A percentile compares a stretch with the other conserved stretches of the same genome.
Evolutionary conservation across 257 asterid species (phyloP).

Genomic region (Coffea canephora): DNA sequence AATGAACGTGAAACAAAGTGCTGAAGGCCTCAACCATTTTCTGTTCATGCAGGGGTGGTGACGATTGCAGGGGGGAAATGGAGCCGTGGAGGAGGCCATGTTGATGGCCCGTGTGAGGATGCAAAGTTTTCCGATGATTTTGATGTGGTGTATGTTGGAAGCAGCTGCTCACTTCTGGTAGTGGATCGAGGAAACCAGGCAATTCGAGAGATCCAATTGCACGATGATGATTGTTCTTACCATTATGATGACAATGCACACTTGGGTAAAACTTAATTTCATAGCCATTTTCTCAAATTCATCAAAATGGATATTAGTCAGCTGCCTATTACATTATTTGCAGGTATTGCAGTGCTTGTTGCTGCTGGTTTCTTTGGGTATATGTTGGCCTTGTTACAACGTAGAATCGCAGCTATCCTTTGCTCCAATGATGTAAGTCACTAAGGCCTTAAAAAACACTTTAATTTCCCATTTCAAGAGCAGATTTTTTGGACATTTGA

Average conservation of each 20-base stretch:
- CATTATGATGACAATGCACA: constrained; percentile 54
- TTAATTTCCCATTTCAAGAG: background rate
- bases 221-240: constrained; percentile 66
- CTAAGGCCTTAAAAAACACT: background rate
- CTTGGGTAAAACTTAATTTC: constrained; percentile 45
- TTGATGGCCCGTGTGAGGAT: constrained; percentile 95
- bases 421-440: constrained; percentile 52
- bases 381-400: constrained; percentile 77
- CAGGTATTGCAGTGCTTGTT: constrained; percentile 83
- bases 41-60: constrained; percentile 60
- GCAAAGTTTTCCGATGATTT: constrained; percentile 84
- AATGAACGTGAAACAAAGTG: background rate
- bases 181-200: constrained; percentile 92
- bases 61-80: constrained; percentile 88
- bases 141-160: constrained; percentile 64
- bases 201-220: constrained; percentile 86
- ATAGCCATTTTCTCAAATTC: background rate
- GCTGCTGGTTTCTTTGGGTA: constrained; percentile 86
- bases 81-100: constrained; percentile 77
- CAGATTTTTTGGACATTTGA: background rate
- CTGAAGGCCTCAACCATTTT: background rate
- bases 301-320: background rate
- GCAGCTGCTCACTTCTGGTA: constrained; percentile 83
- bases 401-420: constrained; percentile 50
- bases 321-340: constrained; percentile 5